Conservation (phyloP, 2,329 filamentous ascomycete genomes). For the Trichoderma pleuroti region DNA sequence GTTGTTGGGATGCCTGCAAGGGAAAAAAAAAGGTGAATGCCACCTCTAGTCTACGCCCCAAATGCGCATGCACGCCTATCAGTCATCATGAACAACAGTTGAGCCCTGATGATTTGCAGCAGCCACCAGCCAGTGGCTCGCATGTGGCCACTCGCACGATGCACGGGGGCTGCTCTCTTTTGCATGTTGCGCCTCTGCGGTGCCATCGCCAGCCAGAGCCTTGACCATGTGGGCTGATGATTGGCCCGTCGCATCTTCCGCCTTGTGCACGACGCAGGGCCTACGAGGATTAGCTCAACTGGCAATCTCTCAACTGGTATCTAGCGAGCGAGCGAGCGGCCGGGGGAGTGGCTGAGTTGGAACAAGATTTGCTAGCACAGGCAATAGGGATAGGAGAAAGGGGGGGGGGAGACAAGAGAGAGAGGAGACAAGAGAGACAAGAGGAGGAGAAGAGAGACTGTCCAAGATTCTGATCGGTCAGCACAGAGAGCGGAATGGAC, state of each 20-base stretch:
- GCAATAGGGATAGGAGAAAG: neutral
- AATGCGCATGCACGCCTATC: neutral
- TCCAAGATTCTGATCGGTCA: neutral
- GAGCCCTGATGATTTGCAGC: neutral
- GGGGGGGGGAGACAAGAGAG: neutral
- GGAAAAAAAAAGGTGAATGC: neutral
- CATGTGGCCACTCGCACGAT: neutral
- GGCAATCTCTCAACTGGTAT: neutral
- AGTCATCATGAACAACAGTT: neutral
- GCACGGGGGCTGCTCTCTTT: neutral
- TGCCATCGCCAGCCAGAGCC: slow-evolving; percentile 10
- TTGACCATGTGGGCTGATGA: slow-evolving; percentile 30
- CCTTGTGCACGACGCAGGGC: neutral
- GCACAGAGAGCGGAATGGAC: neutral
- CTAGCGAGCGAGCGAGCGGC: neutral
- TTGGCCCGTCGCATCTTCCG: slow-evolving; percentile 19
- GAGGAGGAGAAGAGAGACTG: too few species aligned
- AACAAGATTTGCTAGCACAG: neutral
- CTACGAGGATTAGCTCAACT: neutral
- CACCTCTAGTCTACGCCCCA: neutral
- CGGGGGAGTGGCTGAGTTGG: neutral
- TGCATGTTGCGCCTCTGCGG: neutral
- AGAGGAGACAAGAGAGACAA: neutral
- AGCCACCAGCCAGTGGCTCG: neutral
- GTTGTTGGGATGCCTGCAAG: neutral